Evolutionary conservation across 176 grass and related monocot genomes (phyloP).

Genomic region (Guadua angustifolia): DNA sequence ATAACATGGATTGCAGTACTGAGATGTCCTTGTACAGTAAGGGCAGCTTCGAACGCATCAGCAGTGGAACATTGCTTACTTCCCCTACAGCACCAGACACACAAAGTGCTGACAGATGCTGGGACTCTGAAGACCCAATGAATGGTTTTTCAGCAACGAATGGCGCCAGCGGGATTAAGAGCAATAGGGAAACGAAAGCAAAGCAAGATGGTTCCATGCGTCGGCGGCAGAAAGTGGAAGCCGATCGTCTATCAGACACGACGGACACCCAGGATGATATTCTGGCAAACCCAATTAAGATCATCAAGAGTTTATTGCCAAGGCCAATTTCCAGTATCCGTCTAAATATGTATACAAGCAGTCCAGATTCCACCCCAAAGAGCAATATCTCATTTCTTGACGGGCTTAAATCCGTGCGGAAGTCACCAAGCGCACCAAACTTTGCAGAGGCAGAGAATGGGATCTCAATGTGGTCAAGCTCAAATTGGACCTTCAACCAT

Average conservation of each 20-base stretch:
- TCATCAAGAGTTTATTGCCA: constrained; percentile 50
- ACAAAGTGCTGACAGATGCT: neutral
- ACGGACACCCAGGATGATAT: constrained; percentile 39
- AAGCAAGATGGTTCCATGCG: constrained; percentile 51
- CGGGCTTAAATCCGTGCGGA: constrained; percentile 59
- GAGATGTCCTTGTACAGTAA: constrained; percentile 73
- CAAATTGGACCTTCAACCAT: constrained; percentile 60
- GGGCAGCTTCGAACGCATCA: neutral
- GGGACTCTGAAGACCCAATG: neutral
- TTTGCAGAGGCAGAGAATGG: constrained; percentile 54
- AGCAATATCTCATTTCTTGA: constrained; percentile 34
- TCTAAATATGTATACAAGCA: constrained; percentile 33
- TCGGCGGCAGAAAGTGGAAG: constrained; percentile 60
- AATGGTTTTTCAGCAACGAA: constrained; percentile 27
- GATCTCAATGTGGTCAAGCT: constrained; percentile 49
- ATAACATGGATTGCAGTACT: constrained; percentile 42
- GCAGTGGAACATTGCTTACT: constrained; percentile 34
- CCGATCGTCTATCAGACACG: neutral
- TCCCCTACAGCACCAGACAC: neutral
- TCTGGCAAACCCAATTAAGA: constrained; percentile 46
- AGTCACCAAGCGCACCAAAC: constrained; percentile 57
- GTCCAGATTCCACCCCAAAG: constrained; percentile 22
- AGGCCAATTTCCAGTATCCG: constrained; percentile 48
- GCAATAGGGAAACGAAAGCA: constrained; percentile 35
- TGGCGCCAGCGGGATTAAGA: constrained; percentile 8